Evolutionary conservation across 306 rosid genomes (phyloP).

Genomic region (Cicer chorassanicum): DNA sequence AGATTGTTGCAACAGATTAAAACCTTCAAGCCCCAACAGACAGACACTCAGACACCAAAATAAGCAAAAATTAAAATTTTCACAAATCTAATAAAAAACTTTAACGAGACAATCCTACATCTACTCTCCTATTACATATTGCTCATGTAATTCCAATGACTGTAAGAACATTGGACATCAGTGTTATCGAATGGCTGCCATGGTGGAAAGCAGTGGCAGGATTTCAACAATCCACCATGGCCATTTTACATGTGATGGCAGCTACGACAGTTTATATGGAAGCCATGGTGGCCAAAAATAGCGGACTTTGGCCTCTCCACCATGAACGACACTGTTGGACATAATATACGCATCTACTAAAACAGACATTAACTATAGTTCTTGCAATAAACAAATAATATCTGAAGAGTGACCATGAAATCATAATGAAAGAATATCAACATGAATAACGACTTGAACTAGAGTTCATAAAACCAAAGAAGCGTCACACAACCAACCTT

Average conservation of each 20-base stretch:
- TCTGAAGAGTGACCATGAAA: slow-evolving; percentile 27
- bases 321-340: background rate
- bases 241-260: too few species aligned
- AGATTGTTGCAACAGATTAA: slow-evolving; percentile 34
- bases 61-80: background rate
- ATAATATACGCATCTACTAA: background rate
- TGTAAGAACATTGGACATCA: background rate
- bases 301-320: too few species aligned
- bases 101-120: slow-evolving; percentile 1
- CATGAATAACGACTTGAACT: slow-evolving; percentile 15
- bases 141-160: slow-evolving; percentile 16
- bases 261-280: too few species aligned
- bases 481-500: slow-evolving; percentile 61
- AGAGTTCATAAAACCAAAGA: slow-evolving; percentile 5
- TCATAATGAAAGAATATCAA: slow-evolving; percentile 30
- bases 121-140: background rate
- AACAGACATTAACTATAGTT: slow-evolving; percentile 10
- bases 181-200: too few species aligned
- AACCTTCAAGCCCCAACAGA: slow-evolving; percentile 1
- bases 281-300: too few species aligned
- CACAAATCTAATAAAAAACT: slow-evolving; percentile 14
- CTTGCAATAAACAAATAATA: background rate
- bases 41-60: slow-evolving; percentile 1
- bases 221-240: too few species aligned
- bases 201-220: too few species aligned